phyloP scores from a whole-genome alignment of 2,329 filamentous ascomycete species.

The Aspergillus tanneri region DNA sequence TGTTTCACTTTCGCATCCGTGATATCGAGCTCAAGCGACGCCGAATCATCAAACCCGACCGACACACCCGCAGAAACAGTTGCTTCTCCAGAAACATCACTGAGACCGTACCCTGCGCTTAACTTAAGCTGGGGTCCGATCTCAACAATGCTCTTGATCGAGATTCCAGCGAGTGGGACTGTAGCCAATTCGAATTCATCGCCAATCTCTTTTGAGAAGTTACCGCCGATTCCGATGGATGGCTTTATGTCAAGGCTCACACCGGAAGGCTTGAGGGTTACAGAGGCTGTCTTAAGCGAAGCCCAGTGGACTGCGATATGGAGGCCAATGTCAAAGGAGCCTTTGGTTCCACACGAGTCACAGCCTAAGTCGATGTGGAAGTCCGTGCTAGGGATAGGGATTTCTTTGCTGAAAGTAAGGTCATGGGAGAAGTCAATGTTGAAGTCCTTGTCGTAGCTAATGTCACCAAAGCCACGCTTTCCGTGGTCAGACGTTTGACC shows the following conservation, averaged over 20 bases:
- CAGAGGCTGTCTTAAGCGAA: constrained; percentile 13
- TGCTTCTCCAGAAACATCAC: constrained; percentile 22
- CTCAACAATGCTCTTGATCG: constrained; percentile 19
- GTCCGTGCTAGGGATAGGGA: constrained; percentile 10
- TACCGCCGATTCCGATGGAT: constrained; percentile 18
- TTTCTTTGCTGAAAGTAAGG: constrained; percentile 16
- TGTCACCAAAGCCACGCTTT: too few relatives aligned
- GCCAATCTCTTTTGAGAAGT: constrained; percentile 15
- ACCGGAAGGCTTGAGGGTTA: constrained; percentile 17
- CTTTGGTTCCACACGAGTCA: constrained; percentile 20
- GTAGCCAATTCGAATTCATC: constrained; percentile 18
- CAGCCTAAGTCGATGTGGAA: constrained; percentile 16
- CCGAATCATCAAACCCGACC: constrained; percentile 19
- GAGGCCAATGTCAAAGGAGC: constrained; percentile 22
- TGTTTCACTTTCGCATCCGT: constrained; percentile 15
- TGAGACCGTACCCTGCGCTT: constrained; percentile 17
- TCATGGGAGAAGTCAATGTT: constrained; percentile 20
- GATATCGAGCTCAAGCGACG: constrained; percentile 23
- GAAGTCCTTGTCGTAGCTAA: constrained; percentile 10
- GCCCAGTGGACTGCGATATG: constrained; percentile 16
- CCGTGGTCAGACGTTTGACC: constrained; percentile 1
- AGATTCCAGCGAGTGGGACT: constrained; percentile 24
- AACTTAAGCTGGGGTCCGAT: constrained; percentile 22
- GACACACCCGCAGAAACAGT: constrained; percentile 19
- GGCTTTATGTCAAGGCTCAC: constrained; percentile 20